Percentiles rank a stretch among this genome's conserved stretches.
Conservation (phyloP, 257 asterid genomes). For the Gentiana macrophylla region DNA sequence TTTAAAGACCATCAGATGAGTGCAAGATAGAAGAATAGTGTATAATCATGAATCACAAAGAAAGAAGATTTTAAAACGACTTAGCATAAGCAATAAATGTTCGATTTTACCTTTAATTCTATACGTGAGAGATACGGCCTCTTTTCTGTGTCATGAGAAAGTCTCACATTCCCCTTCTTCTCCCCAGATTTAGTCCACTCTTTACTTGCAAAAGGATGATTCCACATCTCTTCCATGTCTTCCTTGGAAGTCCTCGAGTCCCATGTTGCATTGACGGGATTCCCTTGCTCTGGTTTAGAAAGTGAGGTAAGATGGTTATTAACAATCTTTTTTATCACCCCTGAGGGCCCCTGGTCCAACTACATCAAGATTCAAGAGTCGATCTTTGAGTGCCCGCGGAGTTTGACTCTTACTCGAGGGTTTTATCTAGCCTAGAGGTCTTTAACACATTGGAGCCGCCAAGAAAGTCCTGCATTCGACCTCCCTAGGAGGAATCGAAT, state of each 20-base stretch:
- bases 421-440: no score
- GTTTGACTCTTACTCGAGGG: no score
- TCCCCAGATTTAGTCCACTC: slow-evolving; percentile 84
- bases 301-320: slow-evolving; percentile 6
- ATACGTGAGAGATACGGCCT: slow-evolving; percentile 78
- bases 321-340: not conserved
- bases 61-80: no score
- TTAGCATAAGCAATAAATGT: not conserved
- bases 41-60: no score
- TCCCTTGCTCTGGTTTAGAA: slow-evolving; percentile 22
- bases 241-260: slow-evolving; percentile 68
- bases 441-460: no score
- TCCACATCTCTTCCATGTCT: slow-evolving; percentile 95
- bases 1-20: not conserved
- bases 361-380: no score
- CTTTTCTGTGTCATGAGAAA: slow-evolving; percentile 63
- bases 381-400: no score
- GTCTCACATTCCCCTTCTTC: slow-evolving; percentile 70
- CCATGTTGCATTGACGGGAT: slow-evolving; percentile 53
- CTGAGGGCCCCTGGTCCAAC: no score
- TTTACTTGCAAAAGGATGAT: slow-evolving; percentile 43
- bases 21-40: no score
- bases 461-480: no score
- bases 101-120: slow-evolving; percentile 62
- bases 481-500: no score